Percentiles rank a stretch among this genome's conserved stretches.
Conservation (phyloP, 495 filamentous ascomycete genomes). For the Annulohypoxylon moriforme region DNA sequence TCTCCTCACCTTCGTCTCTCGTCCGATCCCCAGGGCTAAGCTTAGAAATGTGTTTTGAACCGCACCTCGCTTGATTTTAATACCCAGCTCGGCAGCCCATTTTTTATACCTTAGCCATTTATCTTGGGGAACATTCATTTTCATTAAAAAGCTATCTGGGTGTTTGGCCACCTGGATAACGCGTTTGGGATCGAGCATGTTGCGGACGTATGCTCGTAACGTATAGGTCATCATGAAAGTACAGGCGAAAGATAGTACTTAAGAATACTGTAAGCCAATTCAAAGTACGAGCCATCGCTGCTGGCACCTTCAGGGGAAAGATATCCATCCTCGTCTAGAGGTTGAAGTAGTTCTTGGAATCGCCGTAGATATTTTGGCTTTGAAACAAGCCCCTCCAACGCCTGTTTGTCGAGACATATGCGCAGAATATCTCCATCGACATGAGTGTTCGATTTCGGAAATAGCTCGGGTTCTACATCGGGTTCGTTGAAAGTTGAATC, state of each 20-base stretch:
- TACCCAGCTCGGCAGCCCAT: background rate
- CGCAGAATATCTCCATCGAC: slow-evolving; percentile 75
- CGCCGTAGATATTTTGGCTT: slow-evolving; percentile 40
- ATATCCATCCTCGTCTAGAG: slow-evolving; percentile 48
- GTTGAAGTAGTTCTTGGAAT: slow-evolving; percentile 50
- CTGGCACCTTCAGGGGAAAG: slow-evolving; percentile 19
- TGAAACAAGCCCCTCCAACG: slow-evolving; percentile 57
- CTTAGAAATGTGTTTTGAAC: background rate
- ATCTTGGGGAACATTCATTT: background rate
- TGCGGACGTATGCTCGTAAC: slow-evolving; percentile 4
- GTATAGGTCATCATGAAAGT: slow-evolving; percentile 39
- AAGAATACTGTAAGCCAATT: slow-evolving; percentile 58
- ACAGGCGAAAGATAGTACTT: slow-evolving; percentile 59
- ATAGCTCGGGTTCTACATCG: slow-evolving; percentile 45
- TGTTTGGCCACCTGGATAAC: background rate
- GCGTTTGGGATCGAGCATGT: background rate
- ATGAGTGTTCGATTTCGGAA: slow-evolving; percentile 62
- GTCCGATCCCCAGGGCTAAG: background rate
- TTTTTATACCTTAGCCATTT: background rate
- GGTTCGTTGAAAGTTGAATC: slow-evolving; percentile 31
- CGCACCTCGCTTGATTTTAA: background rate
- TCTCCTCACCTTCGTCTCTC: background rate
- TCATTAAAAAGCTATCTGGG: background rate
- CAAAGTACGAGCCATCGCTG: slow-evolving; percentile 39
- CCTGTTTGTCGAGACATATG: slow-evolving; percentile 61